Evolutionary conservation across 305 asterid genomes (phyloP).

Genomic region (Fraxinus velutina): DNA sequence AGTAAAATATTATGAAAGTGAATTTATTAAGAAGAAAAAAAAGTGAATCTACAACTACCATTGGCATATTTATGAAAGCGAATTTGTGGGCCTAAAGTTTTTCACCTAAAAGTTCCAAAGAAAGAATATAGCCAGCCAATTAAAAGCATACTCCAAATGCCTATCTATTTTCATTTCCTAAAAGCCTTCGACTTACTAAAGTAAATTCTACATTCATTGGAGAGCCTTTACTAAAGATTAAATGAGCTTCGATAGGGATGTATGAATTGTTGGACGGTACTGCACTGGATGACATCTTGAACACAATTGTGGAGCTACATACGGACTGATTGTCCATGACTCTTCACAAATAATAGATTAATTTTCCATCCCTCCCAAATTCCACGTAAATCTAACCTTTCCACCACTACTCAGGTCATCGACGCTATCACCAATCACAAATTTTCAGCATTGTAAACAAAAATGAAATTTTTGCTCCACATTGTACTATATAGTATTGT

Average conservation of each 20-base stretch:
- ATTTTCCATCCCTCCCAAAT: not conserved
- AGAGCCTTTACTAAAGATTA: not conserved
- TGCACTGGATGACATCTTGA: not conserved
- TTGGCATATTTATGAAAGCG: not conserved
- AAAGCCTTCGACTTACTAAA: not conserved
- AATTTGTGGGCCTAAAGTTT: slow-evolving; percentile 4
- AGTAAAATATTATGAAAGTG: not conserved
- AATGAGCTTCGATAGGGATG: not conserved
- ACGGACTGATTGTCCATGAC: not conserved
- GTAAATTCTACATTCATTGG: not conserved
- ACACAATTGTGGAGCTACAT: not conserved
- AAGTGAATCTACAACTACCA: no score
- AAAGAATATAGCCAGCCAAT: not conserved
- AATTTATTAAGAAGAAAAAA: no score
- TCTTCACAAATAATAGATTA: not conserved
- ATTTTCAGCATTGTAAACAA: not conserved
- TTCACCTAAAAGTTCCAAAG: slow-evolving; percentile 8
- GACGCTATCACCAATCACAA: not conserved
- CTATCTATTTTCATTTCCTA: not conserved
- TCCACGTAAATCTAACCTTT: not conserved
- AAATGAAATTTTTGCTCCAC: not conserved
- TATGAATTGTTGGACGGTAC: not conserved
- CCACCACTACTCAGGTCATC: not conserved
- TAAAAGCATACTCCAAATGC: not conserved
- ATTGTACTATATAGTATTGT: not conserved